phyloP scores from a whole-genome alignment of 495 filamentous ascomycete genomes.

The Aspergillus mulundensis region DNA sequence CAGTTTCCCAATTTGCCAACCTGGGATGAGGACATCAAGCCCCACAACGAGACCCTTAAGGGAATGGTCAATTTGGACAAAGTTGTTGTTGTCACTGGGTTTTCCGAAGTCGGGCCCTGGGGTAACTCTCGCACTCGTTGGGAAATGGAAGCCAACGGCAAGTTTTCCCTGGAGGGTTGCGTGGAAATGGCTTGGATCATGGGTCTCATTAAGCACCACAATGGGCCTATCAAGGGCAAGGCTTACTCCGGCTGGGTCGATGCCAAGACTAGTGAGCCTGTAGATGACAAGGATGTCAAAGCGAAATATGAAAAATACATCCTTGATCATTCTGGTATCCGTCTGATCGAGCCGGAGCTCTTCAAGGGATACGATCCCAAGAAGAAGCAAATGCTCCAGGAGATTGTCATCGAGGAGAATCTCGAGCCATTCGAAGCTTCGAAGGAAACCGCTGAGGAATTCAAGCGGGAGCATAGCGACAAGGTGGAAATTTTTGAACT shows the following conservation, averaged over 20 bases:
- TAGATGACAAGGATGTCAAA: slow-evolving; percentile 98
- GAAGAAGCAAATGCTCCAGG: slow-evolving; percentile 96
- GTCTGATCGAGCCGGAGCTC: slow-evolving; percentile 93
- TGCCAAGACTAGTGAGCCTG: slow-evolving; percentile 85
- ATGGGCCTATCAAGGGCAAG: slow-evolving; percentile 96
- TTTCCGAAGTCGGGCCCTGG: slow-evolving; percentile 95
- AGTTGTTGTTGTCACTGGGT: slow-evolving; percentile 95
- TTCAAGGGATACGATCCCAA: slow-evolving; percentile 98
- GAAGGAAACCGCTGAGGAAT: slow-evolving; percentile 95
- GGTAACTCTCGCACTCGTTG: slow-evolving; percentile 96
- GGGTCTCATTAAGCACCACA: slow-evolving; percentile 98
- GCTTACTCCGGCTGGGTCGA: slow-evolving; percentile 98
- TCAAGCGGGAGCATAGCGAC: slow-evolving; percentile 92
- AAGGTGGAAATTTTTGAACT: slow-evolving; percentile 96
- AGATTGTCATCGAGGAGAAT: slow-evolving; percentile 94
- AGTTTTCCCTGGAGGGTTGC: slow-evolving; percentile 96
- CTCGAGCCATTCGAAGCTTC: slow-evolving; percentile 95
- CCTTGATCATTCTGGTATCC: slow-evolving; percentile 94
- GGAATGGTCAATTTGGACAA: slow-evolving; percentile 99
- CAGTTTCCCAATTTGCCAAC: slow-evolving; percentile 86
- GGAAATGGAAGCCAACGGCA: slow-evolving; percentile 97
- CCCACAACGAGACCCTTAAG: slow-evolving; percentile 79
- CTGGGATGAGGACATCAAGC: slow-evolving; percentile 87
- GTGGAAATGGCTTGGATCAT: slow-evolving; percentile 99
- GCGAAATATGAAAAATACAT: slow-evolving; percentile 94